Base-by-base conservation (phyloP, 1,284 basidiomycete genomes). In the Ustilago hordei region DNA sequence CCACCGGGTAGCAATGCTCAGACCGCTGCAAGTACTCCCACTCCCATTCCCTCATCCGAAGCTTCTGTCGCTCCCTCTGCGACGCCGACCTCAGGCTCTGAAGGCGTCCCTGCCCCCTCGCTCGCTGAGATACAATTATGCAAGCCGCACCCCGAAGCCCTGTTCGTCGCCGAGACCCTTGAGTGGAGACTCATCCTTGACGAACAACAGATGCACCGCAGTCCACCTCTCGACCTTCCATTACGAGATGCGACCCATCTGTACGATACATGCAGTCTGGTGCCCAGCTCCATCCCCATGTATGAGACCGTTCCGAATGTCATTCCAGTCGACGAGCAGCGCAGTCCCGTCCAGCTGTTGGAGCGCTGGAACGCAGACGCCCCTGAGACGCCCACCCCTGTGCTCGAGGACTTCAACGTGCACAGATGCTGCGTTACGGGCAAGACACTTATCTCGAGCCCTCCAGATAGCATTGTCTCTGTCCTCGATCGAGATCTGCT, bases 101-200 rank as follows among this genome's bases (percentile, higher is more conserved):
- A 63, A 9, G 32, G 35, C 7, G 58, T 50, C 15, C 28, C 38
- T 8, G 32, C 50, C 4, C 74, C 74, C 6, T 47, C 56, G 1
- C 39, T 66, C 41, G 60, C 45, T 9, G 35, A 68, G 7, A 68
- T 71, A 31, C 9, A 56, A 19, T 71, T 63, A 31, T 60, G 78
- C 35, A 74, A 75, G 31, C 79, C 79, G 35, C 69, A 72, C 58
- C 71, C 76, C 8, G 50, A 68, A 7, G 79, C 79, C 19, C 54
- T 75, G 31, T 78, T 80, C 54, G 72, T 70, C 11, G 61, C 79
- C n/a, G 78, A 76, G 38, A 60, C 62, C 17, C 75, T 79, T 59
- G 77, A 81, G 45, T 81, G 79, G 79, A 56, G 65, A 12, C 47
- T 81, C 59, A 55, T 81, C 41, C 55, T 69, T 19, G 64, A 66